phyloP scores from a whole-genome alignment of 2,329 filamentous ascomycete species.

The Zymoseptoria crescenta region DNA sequence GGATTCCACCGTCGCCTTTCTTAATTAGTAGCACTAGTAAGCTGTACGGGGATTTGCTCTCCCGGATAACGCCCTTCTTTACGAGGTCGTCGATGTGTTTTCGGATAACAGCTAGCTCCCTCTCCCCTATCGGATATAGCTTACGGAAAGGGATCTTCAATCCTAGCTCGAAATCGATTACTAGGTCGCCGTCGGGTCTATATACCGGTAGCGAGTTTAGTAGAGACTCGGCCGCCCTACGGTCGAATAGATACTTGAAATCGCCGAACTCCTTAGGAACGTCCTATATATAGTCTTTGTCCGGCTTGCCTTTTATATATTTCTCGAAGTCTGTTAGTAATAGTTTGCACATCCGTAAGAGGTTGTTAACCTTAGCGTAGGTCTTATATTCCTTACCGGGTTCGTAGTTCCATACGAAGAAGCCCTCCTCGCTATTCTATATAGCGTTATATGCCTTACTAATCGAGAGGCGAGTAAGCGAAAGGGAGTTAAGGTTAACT shows the following conservation, averaged over 20 bases:
- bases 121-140: not conserved
- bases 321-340: not conserved
- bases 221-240: not conserved
- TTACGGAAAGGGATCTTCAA: not conserved
- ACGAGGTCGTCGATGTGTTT: not conserved
- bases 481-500: no score
- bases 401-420: no score
- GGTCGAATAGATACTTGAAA: not conserved
- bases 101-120: not conserved
- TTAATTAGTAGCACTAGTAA: not conserved
- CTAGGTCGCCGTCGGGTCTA: not conserved
- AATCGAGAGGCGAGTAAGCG: no score
- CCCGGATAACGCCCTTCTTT: not conserved
- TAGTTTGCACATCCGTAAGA: not conserved
- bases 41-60: not conserved
- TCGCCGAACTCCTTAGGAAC: not conserved
- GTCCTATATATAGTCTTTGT: not conserved
- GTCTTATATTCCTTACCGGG: no score
- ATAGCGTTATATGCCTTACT: no score
- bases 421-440: no score
- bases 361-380: no score
- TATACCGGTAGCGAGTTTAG: not conserved
- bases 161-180: not conserved
- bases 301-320: not conserved
- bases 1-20: not conserved